Percentiles rank a stretch among this genome's conserved stretches.
phyloP scores from a whole-genome alignment of 2,329 filamentous ascomycete species.

The Colletotrichum brevisporum region DNA sequence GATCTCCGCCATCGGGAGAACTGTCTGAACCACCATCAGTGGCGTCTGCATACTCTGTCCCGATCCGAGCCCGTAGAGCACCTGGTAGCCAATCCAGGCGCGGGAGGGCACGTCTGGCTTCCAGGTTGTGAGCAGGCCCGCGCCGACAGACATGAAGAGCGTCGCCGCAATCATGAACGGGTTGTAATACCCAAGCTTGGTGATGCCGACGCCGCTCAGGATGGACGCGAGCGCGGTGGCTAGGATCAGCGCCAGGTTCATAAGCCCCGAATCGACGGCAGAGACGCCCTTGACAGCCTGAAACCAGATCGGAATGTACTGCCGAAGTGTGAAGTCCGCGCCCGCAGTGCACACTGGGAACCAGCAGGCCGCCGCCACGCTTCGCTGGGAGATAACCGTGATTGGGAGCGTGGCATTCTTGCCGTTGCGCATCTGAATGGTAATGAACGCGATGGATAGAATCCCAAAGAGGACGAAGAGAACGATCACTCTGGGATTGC shows the following conservation, averaged over 20 bases:
- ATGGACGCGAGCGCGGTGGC: slow-evolving; percentile 46
- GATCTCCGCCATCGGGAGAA: slow-evolving; percentile 35
- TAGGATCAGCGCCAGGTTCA: slow-evolving; percentile 50
- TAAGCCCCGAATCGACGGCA: slow-evolving; percentile 50
- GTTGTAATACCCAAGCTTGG: slow-evolving; percentile 52
- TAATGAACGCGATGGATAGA: slow-evolving; percentile 47
- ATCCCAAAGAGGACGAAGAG: slow-evolving; percentile 51
- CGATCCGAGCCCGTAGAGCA: slow-evolving; percentile 45
- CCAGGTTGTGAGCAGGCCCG: slow-evolving; percentile 23
- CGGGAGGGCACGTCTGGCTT: neutral
- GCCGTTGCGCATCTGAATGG: slow-evolving; percentile 49
- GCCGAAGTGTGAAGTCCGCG: slow-evolving; percentile 45
- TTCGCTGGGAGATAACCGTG: slow-evolving; percentile 52
- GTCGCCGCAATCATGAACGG: slow-evolving; percentile 51
- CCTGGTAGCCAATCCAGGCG: slow-evolving; percentile 45
- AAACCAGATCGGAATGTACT: slow-evolving; percentile 53
- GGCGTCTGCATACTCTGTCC: slow-evolving; percentile 46
- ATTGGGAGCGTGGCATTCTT: slow-evolving; percentile 54
- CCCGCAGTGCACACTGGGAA: slow-evolving; percentile 44
- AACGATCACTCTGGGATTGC: slow-evolving; percentile 48
- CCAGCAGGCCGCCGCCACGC: slow-evolving; percentile 44
- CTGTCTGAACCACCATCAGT: slow-evolving; percentile 45
- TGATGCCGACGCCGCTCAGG: slow-evolving; percentile 45
- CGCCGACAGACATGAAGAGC: slow-evolving; percentile 47
- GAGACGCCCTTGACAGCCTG: slow-evolving; percentile 50